These are phyloP conservation scores for Quaeritorhiza haematococci DNA, from an alignment of 371 early-diverging fungal genomes.

Conservation along the genomic window DNA sequence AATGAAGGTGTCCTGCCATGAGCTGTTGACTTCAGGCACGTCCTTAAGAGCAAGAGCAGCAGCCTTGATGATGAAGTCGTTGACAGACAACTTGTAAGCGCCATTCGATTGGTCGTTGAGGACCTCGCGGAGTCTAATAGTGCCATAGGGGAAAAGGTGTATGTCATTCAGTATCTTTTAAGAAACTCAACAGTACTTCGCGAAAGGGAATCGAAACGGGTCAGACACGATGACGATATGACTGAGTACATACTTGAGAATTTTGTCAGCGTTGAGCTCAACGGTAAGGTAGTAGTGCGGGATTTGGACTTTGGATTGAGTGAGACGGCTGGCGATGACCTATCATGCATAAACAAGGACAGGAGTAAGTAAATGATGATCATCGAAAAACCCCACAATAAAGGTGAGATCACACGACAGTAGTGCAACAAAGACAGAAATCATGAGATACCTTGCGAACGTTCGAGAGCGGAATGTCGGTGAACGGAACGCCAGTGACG, in stretches of 20 bases:
- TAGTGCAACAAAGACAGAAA: no score
- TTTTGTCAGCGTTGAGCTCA: constrained; percentile 84
- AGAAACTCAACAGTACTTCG: constrained; percentile 4
- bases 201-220: no score
- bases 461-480: constrained; percentile 80
- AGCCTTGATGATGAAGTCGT: constrained; percentile 97
- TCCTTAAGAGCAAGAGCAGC: constrained; percentile 83
- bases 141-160: background rate
- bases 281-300: constrained; percentile 96
- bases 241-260: constrained; percentile 43
- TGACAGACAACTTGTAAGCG: constrained; percentile 93
- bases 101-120: constrained; percentile 83
- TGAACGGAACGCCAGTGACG: constrained; percentile 39
- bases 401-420: background rate
- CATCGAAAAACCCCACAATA: background rate
- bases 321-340: constrained; percentile 45
- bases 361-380: background rate
- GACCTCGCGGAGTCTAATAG: constrained; percentile 74
- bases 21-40: constrained; percentile 93
- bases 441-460: constrained; percentile 70
- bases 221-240: background rate
- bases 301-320: constrained; percentile 64
- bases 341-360: constrained; percentile 14
- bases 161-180: background rate
- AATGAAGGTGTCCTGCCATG: constrained; percentile 92